These are phyloP conservation scores for Alternaria sp. DNA, from an alignment of 2,329 filamentous ascomycete genomes.

Conservation along the genomic window DNA sequence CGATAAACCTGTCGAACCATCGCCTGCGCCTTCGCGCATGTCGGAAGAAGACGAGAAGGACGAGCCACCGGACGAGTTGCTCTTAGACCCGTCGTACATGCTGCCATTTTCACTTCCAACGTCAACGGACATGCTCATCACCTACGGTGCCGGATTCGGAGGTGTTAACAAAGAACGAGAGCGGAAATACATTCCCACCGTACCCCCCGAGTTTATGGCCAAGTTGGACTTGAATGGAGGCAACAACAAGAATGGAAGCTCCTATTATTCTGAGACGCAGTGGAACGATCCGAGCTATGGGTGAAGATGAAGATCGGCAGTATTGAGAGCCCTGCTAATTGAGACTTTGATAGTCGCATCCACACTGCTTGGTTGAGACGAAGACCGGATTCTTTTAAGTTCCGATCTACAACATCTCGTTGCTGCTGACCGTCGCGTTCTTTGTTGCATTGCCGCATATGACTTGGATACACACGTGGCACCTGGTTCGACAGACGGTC, in stretches of 20 bases:
- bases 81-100: constrained; percentile 89
- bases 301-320: constrained; percentile 25
- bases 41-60: constrained; percentile 66
- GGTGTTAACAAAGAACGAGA: constrained; percentile 90
- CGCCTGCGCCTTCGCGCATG: constrained; percentile 39
- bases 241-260: constrained; percentile 39
- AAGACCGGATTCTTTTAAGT: constrained; percentile 7
- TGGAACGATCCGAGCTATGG: constrained; percentile 45
- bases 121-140: constrained; percentile 95
- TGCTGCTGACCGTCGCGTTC: neutral
- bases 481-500: neutral
- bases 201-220: constrained; percentile 89
- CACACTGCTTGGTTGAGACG: constrained; percentile 8
- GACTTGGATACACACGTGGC: neutral
- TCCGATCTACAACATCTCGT: neutral
- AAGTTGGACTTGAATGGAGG: constrained; percentile 72
- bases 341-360: constrained; percentile 3
- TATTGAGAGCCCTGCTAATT: constrained; percentile 6
- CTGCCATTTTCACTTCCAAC: constrained; percentile 94
- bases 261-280: constrained; percentile 40
- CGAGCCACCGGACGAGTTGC: constrained; percentile 74
- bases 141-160: constrained; percentile 92
- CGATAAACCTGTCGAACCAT: constrained; percentile 32
- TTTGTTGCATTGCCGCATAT: neutral
- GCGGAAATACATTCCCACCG: constrained; percentile 92